These are phyloP conservation scores for Trypanosoma platydactyli DNA, from an alignment of 208 protist species.

Conservation along the genomic window DNA sequence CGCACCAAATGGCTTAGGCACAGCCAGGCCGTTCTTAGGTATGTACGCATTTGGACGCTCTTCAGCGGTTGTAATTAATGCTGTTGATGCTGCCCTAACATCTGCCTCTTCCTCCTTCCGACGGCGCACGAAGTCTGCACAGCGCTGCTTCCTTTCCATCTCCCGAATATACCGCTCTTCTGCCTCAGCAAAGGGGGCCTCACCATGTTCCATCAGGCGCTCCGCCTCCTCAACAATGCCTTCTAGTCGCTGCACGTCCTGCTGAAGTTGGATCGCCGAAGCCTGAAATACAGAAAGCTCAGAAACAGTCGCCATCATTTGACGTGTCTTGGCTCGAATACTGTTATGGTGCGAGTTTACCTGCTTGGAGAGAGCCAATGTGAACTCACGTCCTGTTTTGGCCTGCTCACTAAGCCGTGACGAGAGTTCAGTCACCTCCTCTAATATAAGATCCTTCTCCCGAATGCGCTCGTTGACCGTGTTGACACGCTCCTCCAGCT, in stretches of 20 bases:
- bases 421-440: conserved; percentile 92
- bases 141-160: conserved; percentile 56
- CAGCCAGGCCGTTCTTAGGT: conserved; percentile 81
- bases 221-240: conserved; percentile 78
- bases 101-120: conserved; percentile 40
- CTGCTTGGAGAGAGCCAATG: conserved; percentile 92
- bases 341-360: conserved; percentile 91
- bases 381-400: conserved; percentile 83
- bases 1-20: conserved; percentile 85
- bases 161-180: conserved; percentile 76
- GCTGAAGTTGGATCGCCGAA: conserved; percentile 89
- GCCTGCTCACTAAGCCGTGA: conserved; percentile 87
- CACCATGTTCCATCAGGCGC: conserved; percentile 65
- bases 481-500: conserved; percentile 91
- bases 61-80: conserved; percentile 67
- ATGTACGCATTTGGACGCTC: conserved; percentile 90
- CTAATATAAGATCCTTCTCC: conserved; percentile 96
- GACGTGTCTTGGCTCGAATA: conserved; percentile 86
- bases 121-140: conserved; percentile 55
- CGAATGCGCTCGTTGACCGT: conserved; percentile 93
- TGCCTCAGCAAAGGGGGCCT: conserved; percentile 82
- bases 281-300: conserved; percentile 96
- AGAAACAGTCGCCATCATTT: conserved; percentile 96
- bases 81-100: conserved; percentile 12
- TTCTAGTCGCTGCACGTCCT: conserved; percentile 83